Conservation (phyloP, 305 asterid genomes). For the Caryopteris hybrid region DNA sequence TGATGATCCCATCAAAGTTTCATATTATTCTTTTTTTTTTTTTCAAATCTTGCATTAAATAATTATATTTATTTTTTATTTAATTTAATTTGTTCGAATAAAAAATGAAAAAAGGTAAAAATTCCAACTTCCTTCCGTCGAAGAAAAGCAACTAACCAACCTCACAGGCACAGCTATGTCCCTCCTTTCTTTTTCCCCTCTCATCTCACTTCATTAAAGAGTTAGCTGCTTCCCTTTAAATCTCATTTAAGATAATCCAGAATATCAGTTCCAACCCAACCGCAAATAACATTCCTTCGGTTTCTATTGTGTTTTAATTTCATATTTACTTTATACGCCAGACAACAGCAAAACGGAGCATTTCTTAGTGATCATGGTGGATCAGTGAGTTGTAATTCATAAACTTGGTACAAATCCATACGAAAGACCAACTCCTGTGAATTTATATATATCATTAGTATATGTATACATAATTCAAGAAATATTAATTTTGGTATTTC, state of each 20-base stretch:
- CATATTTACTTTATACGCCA: too few species aligned
- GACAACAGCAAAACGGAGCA: too few species aligned
- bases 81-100: not conserved
- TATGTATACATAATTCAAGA: too few species aligned
- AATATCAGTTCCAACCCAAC: too few species aligned
- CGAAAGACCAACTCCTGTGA: too few species aligned
- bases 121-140: conserved; percentile 11
- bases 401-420: too few species aligned
- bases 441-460: too few species aligned
- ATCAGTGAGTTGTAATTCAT: too few species aligned
- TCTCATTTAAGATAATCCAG: conserved; percentile 1
- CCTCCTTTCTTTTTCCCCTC: not conserved
- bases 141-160: conserved; percentile 26
- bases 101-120: not conserved
- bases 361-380: too few species aligned
- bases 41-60: not conserved
- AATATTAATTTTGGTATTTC: too few species aligned
- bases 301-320: too few species aligned
- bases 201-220: not conserved
- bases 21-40: not conserved
- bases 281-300: too few species aligned
- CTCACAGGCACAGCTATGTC: not conserved
- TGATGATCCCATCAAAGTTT: conserved; percentile 26
- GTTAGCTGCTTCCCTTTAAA: not conserved
- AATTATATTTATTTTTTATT: not conserved